Evolutionary conservation across 2,329 filamentous ascomycete genomes (phyloP), one percentile per base, ranked within the genome.

Genomic region (Neopestalotiopsis sp.): DNA sequence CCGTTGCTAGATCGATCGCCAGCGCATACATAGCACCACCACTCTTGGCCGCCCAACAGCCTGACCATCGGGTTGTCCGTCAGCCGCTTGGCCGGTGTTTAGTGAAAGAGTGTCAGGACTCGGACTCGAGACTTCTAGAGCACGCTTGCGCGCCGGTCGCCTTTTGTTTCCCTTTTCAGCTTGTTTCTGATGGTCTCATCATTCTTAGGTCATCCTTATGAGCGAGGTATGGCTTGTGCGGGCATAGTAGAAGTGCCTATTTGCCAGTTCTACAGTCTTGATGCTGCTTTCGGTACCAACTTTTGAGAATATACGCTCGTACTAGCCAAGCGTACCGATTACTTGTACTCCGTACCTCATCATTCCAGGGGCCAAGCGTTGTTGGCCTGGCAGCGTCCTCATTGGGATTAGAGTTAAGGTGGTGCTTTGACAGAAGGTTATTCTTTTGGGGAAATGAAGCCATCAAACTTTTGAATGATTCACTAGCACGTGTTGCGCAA

Each of bases 161-260:
- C 45, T 53, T 53, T 53, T 53, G 45, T 53, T 53, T 53, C 45
- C 45, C 45, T 17, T 53, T 53, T 53, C 45, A 53, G 45, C 45
- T 53, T 53, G 45, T 53, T 38, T 38, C 45, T 24, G 45, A 53
- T 53, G 45, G 45, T 17, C 45, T 53, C 45, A 53, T 53, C 45
- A 53, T 14, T 53, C 45, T 53, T 53, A 53, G 45, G 45, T 53
- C 45, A 53, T 53, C 45, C 45, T n/a, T 38, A 3, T 53, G 45
- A 53, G 17, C 45, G 34, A 38, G 34, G n/a, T 53, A 28, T 28
- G 24, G 20, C 45, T 53, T 20, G 45, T 9, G 34, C 6, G 34
- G 34, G 34, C 6, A 28, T 28, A 49, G 14, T 49, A n/a, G 42
- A n/a, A 49, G 42, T 14, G 13, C 13, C 42, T 49, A 49, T 49